Evolutionary conservation across 192 early-diverging fungal species (phyloP), one percentile per base, ranked within the genome.

Genomic region (Coemansia javaensis): DNA sequence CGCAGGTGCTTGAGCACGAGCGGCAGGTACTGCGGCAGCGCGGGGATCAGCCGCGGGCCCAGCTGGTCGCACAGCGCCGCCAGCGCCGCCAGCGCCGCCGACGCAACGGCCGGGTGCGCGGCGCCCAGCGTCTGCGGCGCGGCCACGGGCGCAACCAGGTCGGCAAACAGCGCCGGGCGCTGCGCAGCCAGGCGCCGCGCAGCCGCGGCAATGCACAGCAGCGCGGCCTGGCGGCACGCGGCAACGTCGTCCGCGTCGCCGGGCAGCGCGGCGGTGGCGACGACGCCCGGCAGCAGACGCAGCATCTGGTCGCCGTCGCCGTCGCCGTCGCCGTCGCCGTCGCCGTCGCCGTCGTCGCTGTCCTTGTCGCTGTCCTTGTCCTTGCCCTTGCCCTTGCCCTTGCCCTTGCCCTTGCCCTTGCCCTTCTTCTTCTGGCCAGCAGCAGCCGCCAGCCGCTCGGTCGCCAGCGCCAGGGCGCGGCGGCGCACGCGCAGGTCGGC

Each of bases 21-120:
- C 23, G 88, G 90, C 78, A 97, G 83, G 39, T 90, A 87, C 67
- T 87, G 85, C 44, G 89, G 87, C 47, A 97, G 60, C 55, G 65
- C 77, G 6, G 92, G 87, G 13, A 94, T 79, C 14, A 84, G 72
- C 25, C 89, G 83, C 34, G 89, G 59, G 18, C 89, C 90, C 18
- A 94, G 77, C 47, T 85, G 82, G 40, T 74, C 71, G 61, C 81
- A 75, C 48, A 69, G 44, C 32, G 62, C 66, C 0, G 78, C 61
- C 13, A 79, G 20, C 14, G 64, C 59, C 4, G 60, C 73, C 39
- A 79, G 41, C 35, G 77, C 77, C 0, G 78, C 69, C 10, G 77
- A 73, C 4, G 48, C 55, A 3, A 79, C 73, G 10, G 40, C 58
- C 1, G 52, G 28, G 40, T 44, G 62, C 5, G 40, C 17, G 31